Percentiles rank a stretch among this genome's conserved stretches.
Conservation (phyloP, 768 basidiomycete species). For the Suillus placidus region DNA sequence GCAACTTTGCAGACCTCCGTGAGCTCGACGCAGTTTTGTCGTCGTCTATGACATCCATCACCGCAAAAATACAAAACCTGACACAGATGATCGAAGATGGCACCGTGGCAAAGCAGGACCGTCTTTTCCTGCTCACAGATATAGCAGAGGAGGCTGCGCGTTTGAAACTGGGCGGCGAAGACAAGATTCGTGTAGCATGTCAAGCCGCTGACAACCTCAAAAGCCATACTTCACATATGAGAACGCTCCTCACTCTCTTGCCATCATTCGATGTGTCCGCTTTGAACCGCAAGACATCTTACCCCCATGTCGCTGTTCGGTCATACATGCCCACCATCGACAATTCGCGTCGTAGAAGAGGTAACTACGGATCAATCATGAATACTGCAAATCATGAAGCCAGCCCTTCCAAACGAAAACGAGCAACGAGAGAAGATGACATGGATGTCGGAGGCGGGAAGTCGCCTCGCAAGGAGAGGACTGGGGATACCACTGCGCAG, state of each 20-base stretch:
- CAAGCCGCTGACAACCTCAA: constrained; percentile 89
- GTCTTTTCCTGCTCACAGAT: constrained; percentile 85
- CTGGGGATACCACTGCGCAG: constrained; percentile 43
- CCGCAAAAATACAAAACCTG: constrained; percentile 74
- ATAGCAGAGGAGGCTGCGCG: constrained; percentile 92
- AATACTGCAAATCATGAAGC: constrained; percentile 52
- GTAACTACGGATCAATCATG: constrained; percentile 57
- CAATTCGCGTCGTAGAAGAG: constrained; percentile 63
- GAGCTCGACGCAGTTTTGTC: constrained; percentile 99
- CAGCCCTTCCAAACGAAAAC: constrained; percentile 68
- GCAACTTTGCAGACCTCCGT: constrained; percentile 92
- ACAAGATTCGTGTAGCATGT: constrained; percentile 95
- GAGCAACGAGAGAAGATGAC: constrained; percentile 65
- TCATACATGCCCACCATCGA: constrained; percentile 73
- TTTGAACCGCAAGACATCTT: constrained; percentile 66
- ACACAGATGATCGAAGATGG: constrained; percentile 75
- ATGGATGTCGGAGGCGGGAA: constrained; percentile 49
- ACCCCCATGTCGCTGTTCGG: constrained; percentile 74
- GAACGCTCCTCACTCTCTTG: constrained; percentile 59
- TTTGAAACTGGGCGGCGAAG: constrained; percentile 93
- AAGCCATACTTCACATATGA: constrained; percentile 61
- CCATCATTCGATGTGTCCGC: constrained; percentile 62
- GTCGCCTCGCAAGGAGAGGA: constrained; percentile 68
- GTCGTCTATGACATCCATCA: constrained; percentile 80
- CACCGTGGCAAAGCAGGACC: constrained; percentile 60